Evolutionary conservation across 2,329 filamentous ascomycete genomes (phyloP).

Genomic region (Clonostachys byssicola): DNA sequence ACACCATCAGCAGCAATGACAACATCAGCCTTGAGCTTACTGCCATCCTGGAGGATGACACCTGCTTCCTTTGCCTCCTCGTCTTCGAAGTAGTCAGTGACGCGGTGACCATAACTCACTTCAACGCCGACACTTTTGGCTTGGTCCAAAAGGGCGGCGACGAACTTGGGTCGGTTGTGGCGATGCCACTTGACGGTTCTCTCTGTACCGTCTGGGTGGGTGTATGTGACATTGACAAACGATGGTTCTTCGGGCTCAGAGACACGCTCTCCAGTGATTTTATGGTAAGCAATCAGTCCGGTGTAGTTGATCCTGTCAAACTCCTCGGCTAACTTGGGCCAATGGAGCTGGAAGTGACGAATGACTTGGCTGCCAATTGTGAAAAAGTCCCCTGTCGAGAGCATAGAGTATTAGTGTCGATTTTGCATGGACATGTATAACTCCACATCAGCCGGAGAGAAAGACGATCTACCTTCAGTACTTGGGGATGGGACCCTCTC

Average conservation of each 20-base stretch:
- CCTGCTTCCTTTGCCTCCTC: neutral
- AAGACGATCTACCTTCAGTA: constrained; percentile 1
- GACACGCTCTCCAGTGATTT: too few species aligned
- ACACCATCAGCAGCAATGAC: neutral
- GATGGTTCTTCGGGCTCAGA: too few species aligned
- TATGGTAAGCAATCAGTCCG: too few species aligned
- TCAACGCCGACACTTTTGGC: constrained; percentile 51
- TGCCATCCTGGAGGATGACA: neutral
- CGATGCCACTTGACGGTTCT: constrained; percentile 27
- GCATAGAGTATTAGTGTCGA: neutral
- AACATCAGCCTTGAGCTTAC: neutral
- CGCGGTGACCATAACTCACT: constrained; percentile 46
- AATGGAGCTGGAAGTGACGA: too few species aligned
- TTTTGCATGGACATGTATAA: neutral
- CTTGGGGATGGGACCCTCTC: constrained; percentile 55
- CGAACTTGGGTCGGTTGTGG: constrained; percentile 29
- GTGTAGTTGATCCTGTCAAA: too few species aligned
- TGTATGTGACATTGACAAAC: neutral
- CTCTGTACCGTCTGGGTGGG: too few species aligned
- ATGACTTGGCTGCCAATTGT: constrained; percentile 17
- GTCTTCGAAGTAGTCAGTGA: constrained; percentile 51
- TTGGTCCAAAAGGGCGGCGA: constrained; percentile 42
- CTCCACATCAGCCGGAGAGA: neutral
- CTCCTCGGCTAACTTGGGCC: too few species aligned
- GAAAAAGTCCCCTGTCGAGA: constrained; percentile 55